phyloP scores from a whole-genome alignment of 2,329 filamentous ascomycete genomes.

The Phoma sp. region DNA sequence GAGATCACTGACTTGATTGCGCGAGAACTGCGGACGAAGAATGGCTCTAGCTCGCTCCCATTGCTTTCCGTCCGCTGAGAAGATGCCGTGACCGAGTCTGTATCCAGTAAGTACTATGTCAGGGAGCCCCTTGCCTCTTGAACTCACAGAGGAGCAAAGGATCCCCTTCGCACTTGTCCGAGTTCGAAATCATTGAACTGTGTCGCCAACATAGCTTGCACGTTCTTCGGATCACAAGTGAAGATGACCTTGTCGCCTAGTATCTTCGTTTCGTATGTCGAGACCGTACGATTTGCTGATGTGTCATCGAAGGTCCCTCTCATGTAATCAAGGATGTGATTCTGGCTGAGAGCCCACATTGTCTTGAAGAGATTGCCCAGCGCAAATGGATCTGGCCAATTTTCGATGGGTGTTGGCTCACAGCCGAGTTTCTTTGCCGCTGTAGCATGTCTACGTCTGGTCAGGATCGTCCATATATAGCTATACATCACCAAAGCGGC shows the following conservation, averaged over 20 bases:
- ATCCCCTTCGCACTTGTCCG: constrained; percentile 4
- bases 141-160: constrained; percentile 12
- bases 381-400: constrained; percentile 3
- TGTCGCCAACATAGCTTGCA: constrained; percentile 50
- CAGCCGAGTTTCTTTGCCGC: constrained; percentile 2
- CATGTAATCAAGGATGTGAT: constrained; percentile 1
- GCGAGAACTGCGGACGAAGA: constrained; percentile 47
- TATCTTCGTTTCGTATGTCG: constrained; percentile 3
- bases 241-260: constrained; percentile 8
- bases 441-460: constrained; percentile 1
- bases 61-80: constrained; percentile 41
- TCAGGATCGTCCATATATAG: background rate
- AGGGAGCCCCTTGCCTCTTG: too few relatives aligned
- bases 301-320: background rate
- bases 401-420: background rate
- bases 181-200: constrained; percentile 49
- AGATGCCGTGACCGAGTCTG: constrained; percentile 15
- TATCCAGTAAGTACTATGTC: background rate
- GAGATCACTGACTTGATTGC: constrained; percentile 46
- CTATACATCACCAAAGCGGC: background rate
- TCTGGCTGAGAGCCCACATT: constrained; percentile 4
- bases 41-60: constrained; percentile 47
- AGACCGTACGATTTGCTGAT: background rate
- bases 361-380: constrained; percentile 1
- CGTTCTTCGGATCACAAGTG: constrained; percentile 52